phyloP scores from a whole-genome alignment of 2,329 filamentous ascomycete species.

The Calonectria henricotiae region DNA sequence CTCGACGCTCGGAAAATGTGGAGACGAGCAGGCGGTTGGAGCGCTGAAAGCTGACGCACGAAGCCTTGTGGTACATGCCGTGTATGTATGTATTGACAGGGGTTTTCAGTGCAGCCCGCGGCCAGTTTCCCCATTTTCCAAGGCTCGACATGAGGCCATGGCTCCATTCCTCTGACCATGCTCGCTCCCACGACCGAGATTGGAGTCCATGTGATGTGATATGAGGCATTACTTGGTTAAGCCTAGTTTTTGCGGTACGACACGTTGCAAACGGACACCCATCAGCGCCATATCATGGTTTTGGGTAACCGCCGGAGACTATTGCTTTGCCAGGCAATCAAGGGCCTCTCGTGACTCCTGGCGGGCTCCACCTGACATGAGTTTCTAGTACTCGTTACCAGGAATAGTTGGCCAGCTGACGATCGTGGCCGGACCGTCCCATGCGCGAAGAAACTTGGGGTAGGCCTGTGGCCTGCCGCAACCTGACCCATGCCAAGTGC shows the following conservation, averaged over 20 bases:
- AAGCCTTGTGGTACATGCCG: slow-evolving; percentile 31
- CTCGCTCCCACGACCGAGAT: slow-evolving; percentile 42
- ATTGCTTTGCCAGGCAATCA: slow-evolving; percentile 22
- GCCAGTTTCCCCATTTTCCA: slow-evolving; percentile 43
- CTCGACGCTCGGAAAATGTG: slow-evolving; percentile 29
- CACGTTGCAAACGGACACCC: slow-evolving; percentile 31
- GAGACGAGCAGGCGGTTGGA: slow-evolving; percentile 24
- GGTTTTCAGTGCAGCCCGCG: slow-evolving; percentile 43
- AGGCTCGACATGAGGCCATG: slow-evolving; percentile 42
- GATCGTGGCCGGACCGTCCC: slow-evolving; percentile 38
- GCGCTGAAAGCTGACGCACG: slow-evolving; percentile 24
- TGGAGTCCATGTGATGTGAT: slow-evolving; percentile 39
- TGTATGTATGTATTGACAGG: slow-evolving; percentile 36
- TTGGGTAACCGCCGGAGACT: slow-evolving; percentile 7
- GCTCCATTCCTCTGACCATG: slow-evolving; percentile 44
- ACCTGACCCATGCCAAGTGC: slow-evolving; percentile 39
- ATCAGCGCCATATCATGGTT: slow-evolving; percentile 22
- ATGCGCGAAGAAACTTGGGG: slow-evolving; percentile 30
- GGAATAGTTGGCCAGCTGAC: slow-evolving; percentile 33
- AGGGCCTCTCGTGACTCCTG: slow-evolving; percentile 18
- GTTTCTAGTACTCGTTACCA: slow-evolving; percentile 14
- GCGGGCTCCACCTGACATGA: slow-evolving; percentile 31
- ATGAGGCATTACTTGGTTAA: slow-evolving; percentile 32
- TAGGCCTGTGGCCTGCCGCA: slow-evolving; percentile 35
- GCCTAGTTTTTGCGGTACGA: slow-evolving; percentile 26